phyloP scores from a whole-genome alignment of 139 green algal species.

The Choricystis sp. region DNA sequence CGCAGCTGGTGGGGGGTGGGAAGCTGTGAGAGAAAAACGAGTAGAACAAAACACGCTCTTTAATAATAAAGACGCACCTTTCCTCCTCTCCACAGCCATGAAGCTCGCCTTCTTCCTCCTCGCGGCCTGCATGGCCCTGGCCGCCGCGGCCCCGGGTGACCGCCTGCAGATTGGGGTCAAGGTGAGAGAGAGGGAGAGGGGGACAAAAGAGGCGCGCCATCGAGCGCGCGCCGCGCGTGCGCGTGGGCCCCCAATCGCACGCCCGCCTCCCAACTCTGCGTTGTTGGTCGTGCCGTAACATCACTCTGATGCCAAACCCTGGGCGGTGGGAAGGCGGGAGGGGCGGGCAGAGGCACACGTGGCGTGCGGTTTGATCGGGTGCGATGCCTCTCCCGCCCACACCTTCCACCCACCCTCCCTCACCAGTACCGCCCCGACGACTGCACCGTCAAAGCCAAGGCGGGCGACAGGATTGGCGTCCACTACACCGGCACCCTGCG shows the following conservation, averaged over 20 bases:
- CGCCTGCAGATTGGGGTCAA: neutral
- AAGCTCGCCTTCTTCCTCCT: neutral
- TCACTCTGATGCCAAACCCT: no score
- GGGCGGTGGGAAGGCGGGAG: no score
- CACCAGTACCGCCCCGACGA: neutral
- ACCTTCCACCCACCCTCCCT: no score
- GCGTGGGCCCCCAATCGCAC: no score
- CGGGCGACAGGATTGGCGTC: slow-evolving; percentile 35
- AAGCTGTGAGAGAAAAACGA: neutral
- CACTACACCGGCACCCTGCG: slow-evolving; percentile 92
- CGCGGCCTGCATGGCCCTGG: neutral
- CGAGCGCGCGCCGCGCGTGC: no score
- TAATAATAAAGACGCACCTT: neutral
- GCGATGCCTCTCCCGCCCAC: no score
- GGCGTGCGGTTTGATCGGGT: no score
- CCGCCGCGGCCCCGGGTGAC: neutral
- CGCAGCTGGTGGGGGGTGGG: slow-evolving; percentile 10
- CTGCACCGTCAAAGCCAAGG: neutral
- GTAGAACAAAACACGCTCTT: neutral
- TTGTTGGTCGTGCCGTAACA: no score
- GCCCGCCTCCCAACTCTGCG: no score
- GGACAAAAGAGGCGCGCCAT: no score
- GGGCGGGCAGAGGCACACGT: no score
- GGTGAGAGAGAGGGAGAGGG: no score
- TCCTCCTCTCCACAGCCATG: neutral